A percentile compares a stretch with the other conserved stretches of the same genome.
Conservation (phyloP, 2,329 filamentous ascomycete species). For the Cadophora luteo-olivacea region DNA sequence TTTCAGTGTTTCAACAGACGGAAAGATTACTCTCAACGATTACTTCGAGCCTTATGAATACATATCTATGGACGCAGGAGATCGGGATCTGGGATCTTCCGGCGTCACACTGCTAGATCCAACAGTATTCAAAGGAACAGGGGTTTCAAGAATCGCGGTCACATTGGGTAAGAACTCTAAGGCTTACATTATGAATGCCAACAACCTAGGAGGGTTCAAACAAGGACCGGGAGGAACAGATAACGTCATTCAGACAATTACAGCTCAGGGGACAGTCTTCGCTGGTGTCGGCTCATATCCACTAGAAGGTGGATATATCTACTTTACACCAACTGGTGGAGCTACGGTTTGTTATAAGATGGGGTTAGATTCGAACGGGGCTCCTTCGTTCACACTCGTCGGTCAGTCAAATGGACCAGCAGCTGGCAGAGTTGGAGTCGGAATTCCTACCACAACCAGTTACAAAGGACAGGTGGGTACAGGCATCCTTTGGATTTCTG, state of each 20-base stretch:
- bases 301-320: conserved; percentile 56
- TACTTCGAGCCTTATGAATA: conserved; percentile 64
- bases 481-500: conserved; percentile 50
- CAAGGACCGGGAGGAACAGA: conserved; percentile 46
- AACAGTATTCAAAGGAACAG: conserved; percentile 51
- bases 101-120: conserved; percentile 53
- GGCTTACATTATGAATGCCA: conserved; percentile 50
- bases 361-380: conserved; percentile 42
- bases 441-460: conserved; percentile 48
- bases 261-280: conserved; percentile 54
- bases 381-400: conserved; percentile 46
- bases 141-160: conserved; percentile 55
- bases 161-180: conserved; percentile 59
- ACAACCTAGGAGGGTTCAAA: conserved; percentile 45
- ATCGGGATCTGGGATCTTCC: conserved; percentile 56
- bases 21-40: conserved; percentile 54
- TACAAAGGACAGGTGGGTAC: conserved; percentile 47
- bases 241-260: conserved; percentile 53
- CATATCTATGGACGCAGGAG: conserved; percentile 54
- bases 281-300: conserved; percentile 56
- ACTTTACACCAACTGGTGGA: conserved; percentile 49
- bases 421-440: conserved; percentile 44
- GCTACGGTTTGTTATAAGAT: conserved; percentile 46
- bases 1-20: conserved; percentile 50
- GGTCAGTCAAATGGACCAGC: conserved; percentile 39